Evolutionary conservation across 768 basidiomycete species (phyloP).

Genomic region (Hortiboletus flavorubellus): DNA sequence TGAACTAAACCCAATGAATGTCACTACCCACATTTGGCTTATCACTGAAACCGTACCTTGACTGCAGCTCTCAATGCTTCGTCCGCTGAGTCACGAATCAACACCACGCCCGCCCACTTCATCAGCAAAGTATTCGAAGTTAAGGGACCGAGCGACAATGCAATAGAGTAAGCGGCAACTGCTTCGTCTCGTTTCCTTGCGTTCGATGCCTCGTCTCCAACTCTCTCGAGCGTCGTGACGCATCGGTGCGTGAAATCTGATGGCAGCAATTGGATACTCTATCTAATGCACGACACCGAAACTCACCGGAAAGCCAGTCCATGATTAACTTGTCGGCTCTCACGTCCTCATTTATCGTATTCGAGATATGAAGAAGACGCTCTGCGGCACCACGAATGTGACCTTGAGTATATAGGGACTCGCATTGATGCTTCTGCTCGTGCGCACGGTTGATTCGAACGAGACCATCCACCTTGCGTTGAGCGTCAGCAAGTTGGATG

Average conservation of each 20-base stretch:
- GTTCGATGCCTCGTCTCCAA: neutral
- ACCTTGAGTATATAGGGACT: neutral
- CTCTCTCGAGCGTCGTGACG: neutral
- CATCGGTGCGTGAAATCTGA: conserved; percentile 1
- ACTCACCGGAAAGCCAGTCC: neutral
- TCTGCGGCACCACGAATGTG: neutral
- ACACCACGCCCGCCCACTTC: neutral
- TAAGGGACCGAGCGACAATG: neutral
- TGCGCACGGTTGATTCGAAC: neutral
- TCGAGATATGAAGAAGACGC: neutral
- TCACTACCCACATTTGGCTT: too few species aligned
- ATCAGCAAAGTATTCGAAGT: neutral
- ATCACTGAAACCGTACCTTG: neutral
- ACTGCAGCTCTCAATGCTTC: neutral
- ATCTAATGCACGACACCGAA: fast-evolving
- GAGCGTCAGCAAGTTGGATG: neutral
- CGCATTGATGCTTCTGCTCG: neutral
- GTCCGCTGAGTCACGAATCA: neutral
- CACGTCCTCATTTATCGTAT: neutral
- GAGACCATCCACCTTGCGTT: neutral
- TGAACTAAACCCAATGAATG: neutral
- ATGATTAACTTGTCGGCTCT: neutral
- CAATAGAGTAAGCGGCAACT: neutral
- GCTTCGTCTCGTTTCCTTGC: neutral
- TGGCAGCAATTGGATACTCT: neutral